Base-by-base conservation (phyloP, 805 yeast genomes). In the Pichia nakasei region DNA sequence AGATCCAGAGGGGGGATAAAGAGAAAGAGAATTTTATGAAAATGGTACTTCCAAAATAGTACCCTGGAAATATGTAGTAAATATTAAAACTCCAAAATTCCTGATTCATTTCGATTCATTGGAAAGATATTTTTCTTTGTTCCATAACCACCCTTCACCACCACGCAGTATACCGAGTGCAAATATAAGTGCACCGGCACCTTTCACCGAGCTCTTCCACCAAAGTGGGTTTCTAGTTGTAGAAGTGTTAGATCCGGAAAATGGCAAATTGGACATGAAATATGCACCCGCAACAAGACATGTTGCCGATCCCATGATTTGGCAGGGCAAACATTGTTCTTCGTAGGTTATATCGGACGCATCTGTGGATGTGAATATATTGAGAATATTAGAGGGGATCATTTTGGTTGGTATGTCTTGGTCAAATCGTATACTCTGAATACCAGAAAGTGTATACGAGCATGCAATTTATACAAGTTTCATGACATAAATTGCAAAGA, bases 291-390 rank as follows among this genome's bases (percentile, higher is more conserved):
- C 80, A 4, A 68, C 76, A 1, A 81, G 45, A 22, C 80, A 69
- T 17, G 78, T 71, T 9, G 72, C 54, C 1, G 86, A 70, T 37
- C 83, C 82, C 67, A 82, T 75, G 1, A 78, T 58, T 48, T 83
- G 82, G 54, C 95, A 85, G 2, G 83, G 78, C 2, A 80, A 51
- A 55, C 95, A 85, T 50, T 74, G 80, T 47, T 70, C 73, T 21
- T 69, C 70, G 3, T 56, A 55, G 1, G 65, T 53, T 13, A 73
- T 54, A 22, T 74, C 59, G 11, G 72, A 49, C 5, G 66, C 50
- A 7, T 68, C 63, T 2, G 76, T 72, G 1, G 78, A 78, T 48
- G 68, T 70, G 56, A 80, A 72, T 2, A 78, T 66, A n/a, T 70
- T 64, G 7, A 68, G 50, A 9, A 80, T 76, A 54, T 78, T 79